Conservation (phyloP, 768 basidiomycete genomes). For the Leccinum broughii region DNA sequence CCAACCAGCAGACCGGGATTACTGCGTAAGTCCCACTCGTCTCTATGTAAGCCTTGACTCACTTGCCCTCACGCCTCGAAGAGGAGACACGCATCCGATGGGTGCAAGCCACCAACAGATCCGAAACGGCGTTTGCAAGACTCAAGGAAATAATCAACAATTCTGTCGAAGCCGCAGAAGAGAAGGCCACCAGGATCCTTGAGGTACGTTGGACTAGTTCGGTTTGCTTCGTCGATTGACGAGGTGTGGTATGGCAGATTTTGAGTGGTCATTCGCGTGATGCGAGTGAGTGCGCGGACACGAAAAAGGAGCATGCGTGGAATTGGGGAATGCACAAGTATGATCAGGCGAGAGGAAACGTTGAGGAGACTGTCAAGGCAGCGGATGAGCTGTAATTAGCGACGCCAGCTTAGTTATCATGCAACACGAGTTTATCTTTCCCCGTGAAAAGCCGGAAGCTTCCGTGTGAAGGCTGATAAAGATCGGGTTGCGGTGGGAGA, state of each 20-base stretch:
- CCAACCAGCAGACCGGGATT: conserved; percentile 72
- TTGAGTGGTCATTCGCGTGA: conserved; percentile 40
- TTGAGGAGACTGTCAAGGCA: conserved; percentile 20
- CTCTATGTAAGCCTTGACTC: too few species aligned
- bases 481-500: not conserved
- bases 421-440: not conserved
- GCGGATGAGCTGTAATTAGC: conserved; percentile 27
- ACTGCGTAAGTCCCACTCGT: conserved; percentile 52
- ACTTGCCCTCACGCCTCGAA: conserved; percentile 23
- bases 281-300: conserved; percentile 23
- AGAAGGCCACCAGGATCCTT: conserved; percentile 56
- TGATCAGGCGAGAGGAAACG: conserved; percentile 27
- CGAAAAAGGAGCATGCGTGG: conserved; percentile 17
- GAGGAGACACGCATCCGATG: conserved; percentile 81
- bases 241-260: conserved; percentile 19
- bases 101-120: conserved; percentile 60
- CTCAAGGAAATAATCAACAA: conserved; percentile 67
- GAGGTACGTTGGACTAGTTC: conserved; percentile 23
- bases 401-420: too few species aligned
- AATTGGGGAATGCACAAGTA: conserved; percentile 26
- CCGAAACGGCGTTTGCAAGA: conserved; percentile 56
- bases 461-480: conserved; percentile 21
- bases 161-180: conserved; percentile 74
- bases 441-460: conserved; percentile 12
- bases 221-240: not conserved